Base-by-base conservation (phyloP, 495 filamentous ascomycete species). In the Jackrogersella minutella region DNA sequence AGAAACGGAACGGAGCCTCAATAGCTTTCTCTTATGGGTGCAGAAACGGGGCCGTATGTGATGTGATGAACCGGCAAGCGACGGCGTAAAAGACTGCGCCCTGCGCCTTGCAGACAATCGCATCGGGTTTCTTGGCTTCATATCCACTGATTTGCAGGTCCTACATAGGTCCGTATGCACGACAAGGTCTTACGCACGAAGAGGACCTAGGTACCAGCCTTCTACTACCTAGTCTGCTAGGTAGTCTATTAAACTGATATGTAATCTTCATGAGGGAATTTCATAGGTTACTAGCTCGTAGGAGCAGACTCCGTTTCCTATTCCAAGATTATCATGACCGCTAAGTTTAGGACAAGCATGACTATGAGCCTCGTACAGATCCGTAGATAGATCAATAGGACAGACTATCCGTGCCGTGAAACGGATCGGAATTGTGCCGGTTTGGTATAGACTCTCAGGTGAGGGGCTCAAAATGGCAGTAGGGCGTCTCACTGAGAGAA, bases 11-110 rank as follows among this genome's bases (percentile, higher is more conserved):
- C 16, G 41, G 22, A 47, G 41, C 28, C 21, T 24, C 0, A 13
- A 30, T 30, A 37, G 1, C 13, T 16, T 34, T 10, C 16, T 10
- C 5, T 31, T 16, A 49, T 33, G 16, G 17, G 33, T 14, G 40
- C 3, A 54, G 49, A n/a, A 61, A 28, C 40, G 24, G 53, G n/a
- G 19, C 33, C n/a, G 34, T 19, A 4, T 54, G 39, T 21, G 43
- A 47, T 26, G 40, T 33, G n/a, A n/a, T n/a, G n/a, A 56, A 22
- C 19, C 60, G 61, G 66, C 33, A 50, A 64, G 14, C 54, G 43
- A 58, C 65, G 65, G 58, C 65, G 55, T 24, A 60, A 60, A 56
- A 57, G 14, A 21, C 66, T 62, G 66, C 66, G 60, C 60, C 66
- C 55, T 69, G 33, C 55, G 54, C 56, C 21, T 57, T 52, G 58